Base-by-base conservation (phyloP, 2,329 filamentous ascomycete species). In the Ciborinia camelliae region DNA sequence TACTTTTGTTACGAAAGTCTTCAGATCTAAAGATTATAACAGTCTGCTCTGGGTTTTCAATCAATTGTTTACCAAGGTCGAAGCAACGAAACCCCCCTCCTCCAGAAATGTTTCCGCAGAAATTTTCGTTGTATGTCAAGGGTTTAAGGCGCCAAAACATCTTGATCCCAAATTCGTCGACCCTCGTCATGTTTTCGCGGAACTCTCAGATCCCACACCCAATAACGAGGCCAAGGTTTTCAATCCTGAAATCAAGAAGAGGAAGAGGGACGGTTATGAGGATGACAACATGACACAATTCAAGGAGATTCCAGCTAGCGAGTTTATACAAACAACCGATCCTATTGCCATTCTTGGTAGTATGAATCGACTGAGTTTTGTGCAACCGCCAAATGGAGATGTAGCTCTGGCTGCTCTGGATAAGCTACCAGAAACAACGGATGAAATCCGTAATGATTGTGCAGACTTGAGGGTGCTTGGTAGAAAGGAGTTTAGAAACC, bases 151-250 rank as follows among this genome's bases (percentile, higher is more conserved):
- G 0, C 95, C 95, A 4, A 98, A 97, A 79, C 85, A 87, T 68
- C 86, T 99, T 66, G 95, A 99, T 74, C 92, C 94, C 12, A 91
- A 91, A 70, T 96, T 99, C 76, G 82, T 99, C 61, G 95, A 99
- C 73, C 87, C 95, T 7, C 87, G 87, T 69, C 86, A 90, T 65
- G 95, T 98, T 37, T 99, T 99, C 74, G 93, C 93, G 39, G 95
- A 99, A 76, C 81, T 97, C n/a, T 81, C 89, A 39, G 91, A 90
- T 65, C 86, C 90, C 1, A 90, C 89, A 0, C 92, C 92, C 1
- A 99, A 98, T 77, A 96, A 98, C 71, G 95, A 99, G 76, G 95
- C 95, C 47, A 97, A 96, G 76, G 95, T 99, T 2, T 99, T 94
- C 82, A 97, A 99, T 70, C 95, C 95, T 0, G 95, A 99, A 75